These are phyloP conservation scores for Cucumis sativus DNA, from an alignment of 306 rosid genomes.

Conservation along the genomic window Cucumber_9930_V3 NC_026660.2:23834501-23835000, in stretches of 20 bases:
- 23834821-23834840: not conserved
- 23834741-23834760: conserved; percentile 73
- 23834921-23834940: not conserved
- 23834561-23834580: conserved; percentile 91
- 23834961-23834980: not conserved
- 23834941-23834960: not conserved
- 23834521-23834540: conserved; percentile 70
- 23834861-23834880: not conserved
- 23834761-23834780: conserved; percentile 74
- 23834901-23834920: not conserved
- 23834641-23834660: not conserved
- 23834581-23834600: conserved; percentile 75
- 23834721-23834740: conserved; percentile 76
- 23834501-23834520: conserved; percentile 99
- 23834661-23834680: not conserved
- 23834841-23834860: not conserved
- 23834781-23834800: conserved; percentile 83
- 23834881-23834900: not conserved
- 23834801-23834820: not conserved
- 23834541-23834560: conserved; percentile 80
- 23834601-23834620: conserved; percentile 67
- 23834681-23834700: not conserved
- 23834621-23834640: conserved; percentile 25
- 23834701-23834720: not conserved
- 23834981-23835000: not conserved